Percentiles rank a stretch among this genome's conserved stretches.
phyloP scores from a whole-genome alignment of 2,329 filamentous ascomycete species.

The Fusarium nanum region DNA sequence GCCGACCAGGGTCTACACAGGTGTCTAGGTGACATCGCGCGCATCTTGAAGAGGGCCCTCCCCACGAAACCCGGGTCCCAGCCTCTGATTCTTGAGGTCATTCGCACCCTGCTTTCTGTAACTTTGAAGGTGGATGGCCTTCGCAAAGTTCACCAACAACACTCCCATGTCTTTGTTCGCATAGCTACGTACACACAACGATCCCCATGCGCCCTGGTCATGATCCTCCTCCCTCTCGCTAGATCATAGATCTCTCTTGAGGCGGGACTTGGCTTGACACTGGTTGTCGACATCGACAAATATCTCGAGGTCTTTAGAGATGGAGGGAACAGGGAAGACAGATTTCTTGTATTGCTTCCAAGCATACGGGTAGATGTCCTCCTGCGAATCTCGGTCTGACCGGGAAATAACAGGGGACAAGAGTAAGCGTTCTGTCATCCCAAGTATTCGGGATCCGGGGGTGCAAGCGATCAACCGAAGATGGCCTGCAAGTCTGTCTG shows the following conservation, averaged over 20 bases:
- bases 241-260: constrained; percentile 27
- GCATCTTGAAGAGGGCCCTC: constrained; percentile 33
- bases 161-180: constrained; percentile 41
- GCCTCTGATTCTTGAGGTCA: constrained; percentile 19
- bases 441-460: constrained; percentile 37
- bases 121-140: constrained; percentile 21
- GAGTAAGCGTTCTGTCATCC: constrained; percentile 29
- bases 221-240: constrained; percentile 26
- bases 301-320: background rate
- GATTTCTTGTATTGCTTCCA: constrained; percentile 10
- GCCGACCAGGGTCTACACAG: constrained; percentile 42
- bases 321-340: background rate
- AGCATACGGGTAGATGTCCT: constrained; percentile 15
- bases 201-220: constrained; percentile 33
- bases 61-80: constrained; percentile 29
- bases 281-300: constrained; percentile 13
- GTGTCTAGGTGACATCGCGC: constrained; percentile 43
- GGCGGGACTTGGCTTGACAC: background rate
- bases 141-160: constrained; percentile 27
- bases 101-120: constrained; percentile 37
- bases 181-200: constrained; percentile 21
- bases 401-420: constrained; percentile 29
- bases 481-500: constrained; percentile 21
- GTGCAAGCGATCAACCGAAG: constrained; percentile 30
- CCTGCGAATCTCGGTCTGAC: constrained; percentile 20